phyloP scores from a whole-genome alignment of 306 rosid species.

The Casuarina cunninghamiana region DNA sequence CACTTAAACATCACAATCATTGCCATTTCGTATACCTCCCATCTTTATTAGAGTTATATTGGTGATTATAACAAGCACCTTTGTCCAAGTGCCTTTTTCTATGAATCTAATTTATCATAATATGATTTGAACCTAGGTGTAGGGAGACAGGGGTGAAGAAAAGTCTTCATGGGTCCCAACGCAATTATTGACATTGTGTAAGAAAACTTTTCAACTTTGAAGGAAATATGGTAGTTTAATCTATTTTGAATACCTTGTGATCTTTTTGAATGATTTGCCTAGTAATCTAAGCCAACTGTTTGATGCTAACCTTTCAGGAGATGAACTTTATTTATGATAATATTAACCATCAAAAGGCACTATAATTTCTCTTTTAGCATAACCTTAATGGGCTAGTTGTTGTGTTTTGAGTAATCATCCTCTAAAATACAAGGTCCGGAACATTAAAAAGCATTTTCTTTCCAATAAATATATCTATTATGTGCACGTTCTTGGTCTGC shows the following conservation, averaged over 20 bases:
- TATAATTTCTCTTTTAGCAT: not conserved
- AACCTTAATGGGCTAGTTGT: not conserved
- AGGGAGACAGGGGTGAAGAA: conserved; percentile 87
- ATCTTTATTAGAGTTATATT: conserved; percentile 84
- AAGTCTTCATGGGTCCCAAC: conserved; percentile 95
- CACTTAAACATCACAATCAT: conserved; percentile 66
- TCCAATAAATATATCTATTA: conserved; percentile 17
- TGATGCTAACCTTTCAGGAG: not conserved
- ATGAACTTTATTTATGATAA: not conserved
- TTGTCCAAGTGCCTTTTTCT: conserved; percentile 2
- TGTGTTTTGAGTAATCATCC: not conserved
- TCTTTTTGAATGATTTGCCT: conserved; percentile 11
- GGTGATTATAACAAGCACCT: conserved; percentile 14
- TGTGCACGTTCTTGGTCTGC: conserved; percentile 34
- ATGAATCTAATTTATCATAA: not conserved
- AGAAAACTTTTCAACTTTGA: conserved; percentile 40
- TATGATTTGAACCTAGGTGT: conserved; percentile 54
- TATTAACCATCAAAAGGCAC: not conserved
- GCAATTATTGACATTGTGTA: conserved; percentile 98
- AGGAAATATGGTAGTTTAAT: conserved; percentile 9
- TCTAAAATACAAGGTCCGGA: not conserved
- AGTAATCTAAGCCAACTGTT: not conserved
- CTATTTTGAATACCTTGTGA: conserved; percentile 23
- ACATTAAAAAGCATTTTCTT: not conserved
- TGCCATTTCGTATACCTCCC: conserved; percentile 80